A percentile compares a stretch with the other conserved stretches of the same genome.
Evolutionary conservation across 352 stramenopile genomes (phyloP).

Genomic region (Pythium folliculosum): DNA sequence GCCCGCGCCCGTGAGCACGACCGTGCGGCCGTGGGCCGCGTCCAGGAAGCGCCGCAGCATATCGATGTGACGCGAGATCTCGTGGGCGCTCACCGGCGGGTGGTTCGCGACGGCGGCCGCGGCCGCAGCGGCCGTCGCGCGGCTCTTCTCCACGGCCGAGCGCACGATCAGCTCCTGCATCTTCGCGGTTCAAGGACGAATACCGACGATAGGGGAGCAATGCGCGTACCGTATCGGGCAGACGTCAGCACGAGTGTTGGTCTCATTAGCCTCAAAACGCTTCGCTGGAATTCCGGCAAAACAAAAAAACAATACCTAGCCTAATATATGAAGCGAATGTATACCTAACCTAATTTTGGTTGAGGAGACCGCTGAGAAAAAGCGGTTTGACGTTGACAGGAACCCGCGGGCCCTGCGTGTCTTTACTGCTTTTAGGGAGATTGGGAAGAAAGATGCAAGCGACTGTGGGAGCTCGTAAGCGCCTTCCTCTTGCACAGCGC

Average conservation of each 20-base stretch:
- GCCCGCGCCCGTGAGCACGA: constrained; percentile 93
- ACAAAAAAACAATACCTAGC: not conserved
- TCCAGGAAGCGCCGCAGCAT: constrained; percentile 63
- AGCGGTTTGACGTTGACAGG: constrained; percentile 1
- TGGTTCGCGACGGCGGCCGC: constrained; percentile 22
- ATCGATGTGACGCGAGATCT: constrained; percentile 35
- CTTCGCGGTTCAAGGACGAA: not conserved
- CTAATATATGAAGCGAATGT: too few species aligned
- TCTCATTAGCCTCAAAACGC: not conserved
- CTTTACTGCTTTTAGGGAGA: constrained; percentile 4
- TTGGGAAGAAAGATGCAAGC: not conserved
- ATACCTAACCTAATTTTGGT: not conserved
- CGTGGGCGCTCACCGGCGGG: constrained; percentile 2
- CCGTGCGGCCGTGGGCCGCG: constrained; percentile 41
- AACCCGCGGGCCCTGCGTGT: not conserved
- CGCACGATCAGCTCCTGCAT: constrained; percentile 35
- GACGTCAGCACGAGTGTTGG: not conserved
- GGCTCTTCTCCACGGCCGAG: constrained; percentile 28
- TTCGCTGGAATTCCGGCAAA: constrained; percentile 18
- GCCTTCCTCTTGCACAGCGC: not conserved
- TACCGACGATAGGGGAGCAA: not conserved
- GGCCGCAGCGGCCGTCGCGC: constrained; percentile 22
- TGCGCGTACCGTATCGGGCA: not conserved
- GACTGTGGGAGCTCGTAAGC: not conserved
- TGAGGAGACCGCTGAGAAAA: not conserved